A percentile compares a stretch with the other conserved stretches of the same genome.
Conservation (phyloP, 163 green algal species). For the Prototheca wickerhamii region DNA sequence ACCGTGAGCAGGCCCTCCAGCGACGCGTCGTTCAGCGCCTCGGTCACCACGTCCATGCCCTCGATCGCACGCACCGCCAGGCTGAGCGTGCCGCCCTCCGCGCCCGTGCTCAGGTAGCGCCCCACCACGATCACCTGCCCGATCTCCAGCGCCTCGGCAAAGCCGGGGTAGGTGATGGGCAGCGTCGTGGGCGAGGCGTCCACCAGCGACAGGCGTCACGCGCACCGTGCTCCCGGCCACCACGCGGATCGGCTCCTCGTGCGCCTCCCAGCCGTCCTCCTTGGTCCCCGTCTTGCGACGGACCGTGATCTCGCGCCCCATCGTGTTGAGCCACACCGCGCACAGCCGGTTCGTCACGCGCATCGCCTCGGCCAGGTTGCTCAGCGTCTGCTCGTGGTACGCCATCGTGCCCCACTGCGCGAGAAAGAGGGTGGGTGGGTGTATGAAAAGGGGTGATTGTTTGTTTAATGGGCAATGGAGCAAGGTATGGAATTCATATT, state of each 20-base stretch:
- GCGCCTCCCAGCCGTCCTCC: slow-evolving; percentile 21
- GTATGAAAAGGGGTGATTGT: neutral
- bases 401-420: slow-evolving; percentile 44
- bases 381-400: slow-evolving; percentile 56
- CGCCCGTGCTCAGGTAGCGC: slow-evolving; percentile 77
- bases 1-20: slow-evolving; percentile 76
- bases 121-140: slow-evolving; percentile 25
- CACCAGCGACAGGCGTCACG: slow-evolving; percentile 26
- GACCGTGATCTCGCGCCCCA: slow-evolving; percentile 71
- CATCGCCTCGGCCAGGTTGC: slow-evolving; percentile 64
- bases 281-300: slow-evolving; percentile 17
- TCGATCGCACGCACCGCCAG: slow-evolving; percentile 38
- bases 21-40: slow-evolving; percentile 53
- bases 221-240: slow-evolving; percentile 26
- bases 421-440: neutral
- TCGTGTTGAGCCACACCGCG: slow-evolving; percentile 70
- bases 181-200: slow-evolving; percentile 23
- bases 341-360: slow-evolving; percentile 32
- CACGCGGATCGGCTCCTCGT: slow-evolving; percentile 31
- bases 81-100: slow-evolving; percentile 67
- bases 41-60: slow-evolving; percentile 51
- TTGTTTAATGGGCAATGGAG: neutral
- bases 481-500: neutral
- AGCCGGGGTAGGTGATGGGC: slow-evolving; percentile 37
- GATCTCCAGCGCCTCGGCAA: slow-evolving; percentile 3